Evolutionary conservation across 495 filamentous ascomycete genomes (phyloP).

Genomic region (Chaetomium tenue): DNA sequence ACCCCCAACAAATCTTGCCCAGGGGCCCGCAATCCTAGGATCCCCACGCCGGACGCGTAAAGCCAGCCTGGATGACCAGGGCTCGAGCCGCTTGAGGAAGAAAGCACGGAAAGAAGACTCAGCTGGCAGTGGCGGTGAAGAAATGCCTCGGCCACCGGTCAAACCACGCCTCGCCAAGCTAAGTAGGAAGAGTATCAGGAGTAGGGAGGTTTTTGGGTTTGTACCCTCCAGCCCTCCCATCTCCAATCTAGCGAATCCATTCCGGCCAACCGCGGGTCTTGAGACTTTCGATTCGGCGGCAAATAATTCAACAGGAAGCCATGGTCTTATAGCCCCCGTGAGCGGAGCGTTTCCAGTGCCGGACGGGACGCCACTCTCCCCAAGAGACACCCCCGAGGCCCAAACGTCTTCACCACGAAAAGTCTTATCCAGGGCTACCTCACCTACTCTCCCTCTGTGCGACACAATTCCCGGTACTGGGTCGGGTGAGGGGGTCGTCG

Average conservation of each 20-base stretch:
- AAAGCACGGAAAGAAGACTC: neutral
- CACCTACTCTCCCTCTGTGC: slow-evolving; percentile 3
- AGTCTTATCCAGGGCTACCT: neutral
- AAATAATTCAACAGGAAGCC: neutral
- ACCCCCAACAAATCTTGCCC: neutral
- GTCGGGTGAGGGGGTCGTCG: neutral
- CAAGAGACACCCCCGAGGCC: neutral
- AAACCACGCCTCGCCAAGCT: slow-evolving; percentile 38
- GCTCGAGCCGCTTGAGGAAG: neutral
- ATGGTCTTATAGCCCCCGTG: no score
- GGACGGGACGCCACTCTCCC: no score
- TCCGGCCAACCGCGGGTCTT: neutral
- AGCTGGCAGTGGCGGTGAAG: slow-evolving; percentile 21
- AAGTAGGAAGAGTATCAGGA: slow-evolving; percentile 43
- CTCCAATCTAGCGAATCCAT: neutral
- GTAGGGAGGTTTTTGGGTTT: slow-evolving; percentile 46
- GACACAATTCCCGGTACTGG: neutral
- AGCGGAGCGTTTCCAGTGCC: neutral
- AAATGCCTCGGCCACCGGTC: slow-evolving; percentile 25
- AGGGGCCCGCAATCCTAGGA: neutral
- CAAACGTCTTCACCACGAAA: neutral
- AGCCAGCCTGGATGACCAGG: neutral
- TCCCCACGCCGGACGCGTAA: neutral
- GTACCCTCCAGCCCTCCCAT: slow-evolving; percentile 31
- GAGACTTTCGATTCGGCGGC: neutral